These are phyloP conservation scores for Solanum rostratum DNA, from an alignment of 257 asterid species.

Conservation along the genomic window DNA sequence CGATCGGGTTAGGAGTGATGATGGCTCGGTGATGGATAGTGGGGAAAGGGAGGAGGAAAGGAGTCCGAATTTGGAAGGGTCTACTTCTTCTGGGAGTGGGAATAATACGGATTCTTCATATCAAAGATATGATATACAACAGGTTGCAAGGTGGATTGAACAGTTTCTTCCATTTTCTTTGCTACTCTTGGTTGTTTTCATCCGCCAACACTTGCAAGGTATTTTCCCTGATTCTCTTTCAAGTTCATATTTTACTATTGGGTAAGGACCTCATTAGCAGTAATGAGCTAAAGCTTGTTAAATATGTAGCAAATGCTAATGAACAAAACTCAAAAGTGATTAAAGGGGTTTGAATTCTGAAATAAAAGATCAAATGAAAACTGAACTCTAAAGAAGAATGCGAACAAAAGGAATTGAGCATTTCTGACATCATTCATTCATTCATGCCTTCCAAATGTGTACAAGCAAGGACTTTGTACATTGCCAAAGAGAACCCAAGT, in stretches of 20 bases:
- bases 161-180: constrained; percentile 82
- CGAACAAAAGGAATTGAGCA: background rate
- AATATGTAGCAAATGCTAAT: background rate
- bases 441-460: background rate
- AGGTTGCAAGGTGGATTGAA: constrained; percentile 80
- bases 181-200: constrained; percentile 76
- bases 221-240: background rate
- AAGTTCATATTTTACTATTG: background rate
- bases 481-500: background rate
- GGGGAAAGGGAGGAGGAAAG: constrained; percentile 1
- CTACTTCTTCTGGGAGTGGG: constrained; percentile 11
- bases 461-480: background rate
- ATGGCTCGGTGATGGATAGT: constrained; percentile 13
- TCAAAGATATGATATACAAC: constrained; percentile 75
- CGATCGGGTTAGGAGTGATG: constrained; percentile 24
- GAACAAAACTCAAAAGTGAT: background rate
- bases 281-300: background rate
- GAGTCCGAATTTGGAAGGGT: constrained; percentile 2
- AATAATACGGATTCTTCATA: constrained; percentile 31
- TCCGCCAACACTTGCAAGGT: constrained; percentile 97
- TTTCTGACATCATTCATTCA: background rate
- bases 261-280: background rate
- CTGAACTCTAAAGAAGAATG: background rate
- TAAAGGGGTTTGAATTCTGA: background rate
- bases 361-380: background rate